Base-by-base conservation (phyloP, 176 grass and related monocot genomes). In the Canna indica region DNA sequence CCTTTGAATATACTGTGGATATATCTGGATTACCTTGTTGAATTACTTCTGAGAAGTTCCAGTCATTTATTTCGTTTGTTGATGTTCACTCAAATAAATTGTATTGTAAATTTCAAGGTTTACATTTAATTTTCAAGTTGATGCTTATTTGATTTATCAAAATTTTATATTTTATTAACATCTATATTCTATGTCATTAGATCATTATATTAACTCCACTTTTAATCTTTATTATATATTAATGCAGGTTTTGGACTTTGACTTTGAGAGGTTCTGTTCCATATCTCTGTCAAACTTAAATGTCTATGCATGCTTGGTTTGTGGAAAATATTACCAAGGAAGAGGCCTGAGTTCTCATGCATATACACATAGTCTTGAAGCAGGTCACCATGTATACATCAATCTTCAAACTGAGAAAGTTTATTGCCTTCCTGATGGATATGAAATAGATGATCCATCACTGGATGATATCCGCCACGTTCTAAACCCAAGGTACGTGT, bases 281-380 rank as follows among this genome's bases (percentile, higher is more conserved):
- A 97, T 92, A 27, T 97, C 94, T 64, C 75, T 97, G n/a, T 97
- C 94, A 70, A 97, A 92, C 73, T 75, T 97, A 86, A 97, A 97
- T 63, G 94, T 92, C 35, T 97, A 97, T 72, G 94, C 89, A 5
- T 97, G 94, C 38, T 87, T 97, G 53, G 94, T 97, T 53, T 97
- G 94, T 75, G 94, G 94, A 46, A 97, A 97, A 75, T 97, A 97
- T 79, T 97, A 81, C 80, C 94, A 97, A 92, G 94, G 94, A 76
- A 87, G 94, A 87, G 94, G 94, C 25, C 83, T 97, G 72, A 97
- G 90, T 82, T 97, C 94, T 20, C 89, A 97, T 78, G 94, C 94
- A n/a, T 92, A 97, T 81, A 97, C 94, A 0, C 94, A 97, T 54
- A 92, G 88, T 45, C 94, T 97, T 32, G 94, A 97, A 85, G 94